phyloP scores from a whole-genome alignment of 306 rosid species.

The Lathyrus oleraceus region DNA sequence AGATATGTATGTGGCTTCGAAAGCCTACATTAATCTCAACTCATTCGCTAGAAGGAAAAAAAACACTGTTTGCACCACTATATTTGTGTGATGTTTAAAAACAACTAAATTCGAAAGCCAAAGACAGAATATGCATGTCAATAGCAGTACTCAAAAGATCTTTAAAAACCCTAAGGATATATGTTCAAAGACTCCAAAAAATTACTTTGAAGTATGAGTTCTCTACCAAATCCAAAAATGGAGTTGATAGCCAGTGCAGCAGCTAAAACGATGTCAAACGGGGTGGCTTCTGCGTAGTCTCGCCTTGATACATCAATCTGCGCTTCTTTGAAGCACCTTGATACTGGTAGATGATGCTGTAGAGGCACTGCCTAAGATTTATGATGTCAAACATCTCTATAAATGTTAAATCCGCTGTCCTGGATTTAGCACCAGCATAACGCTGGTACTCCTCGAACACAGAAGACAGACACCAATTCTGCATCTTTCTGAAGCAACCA shows the following conservation, averaged over 20 bases:
- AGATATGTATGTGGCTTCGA: conserved; percentile 18
- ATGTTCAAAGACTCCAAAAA: background rate
- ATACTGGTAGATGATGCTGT: conserved; percentile 89
- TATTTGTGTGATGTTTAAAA: background rate
- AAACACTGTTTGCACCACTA: conserved; percentile 10
- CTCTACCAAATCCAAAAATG: background rate
- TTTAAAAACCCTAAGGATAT: conserved; percentile 13
- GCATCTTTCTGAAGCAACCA: conserved; percentile 87
- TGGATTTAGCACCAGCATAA: conserved; percentile 75
- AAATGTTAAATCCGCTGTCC: conserved; percentile 66
- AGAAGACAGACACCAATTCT: conserved; percentile 89
- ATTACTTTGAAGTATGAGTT: conserved; percentile 14
- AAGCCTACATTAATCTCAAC: conserved; percentile 22
- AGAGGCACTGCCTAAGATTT: conserved; percentile 78
- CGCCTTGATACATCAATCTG: conserved; percentile 69
- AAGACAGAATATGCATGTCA: background rate
- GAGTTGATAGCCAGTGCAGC: conserved; percentile 18
- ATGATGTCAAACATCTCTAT: conserved; percentile 62
- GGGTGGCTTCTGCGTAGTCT: conserved; percentile 72
- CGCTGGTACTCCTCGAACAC: conserved; percentile 84
- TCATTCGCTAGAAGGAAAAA: background rate
- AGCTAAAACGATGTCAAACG: conserved; percentile 53
- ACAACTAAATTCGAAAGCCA: conserved; percentile 7
- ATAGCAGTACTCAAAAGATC: conserved; percentile 13
- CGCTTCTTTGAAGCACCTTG: conserved; percentile 89